These are phyloP conservation scores for Phytophthora tentaculata DNA, from an alignment of 352 stramenopile species.

Conservation along the genomic window DNA sequence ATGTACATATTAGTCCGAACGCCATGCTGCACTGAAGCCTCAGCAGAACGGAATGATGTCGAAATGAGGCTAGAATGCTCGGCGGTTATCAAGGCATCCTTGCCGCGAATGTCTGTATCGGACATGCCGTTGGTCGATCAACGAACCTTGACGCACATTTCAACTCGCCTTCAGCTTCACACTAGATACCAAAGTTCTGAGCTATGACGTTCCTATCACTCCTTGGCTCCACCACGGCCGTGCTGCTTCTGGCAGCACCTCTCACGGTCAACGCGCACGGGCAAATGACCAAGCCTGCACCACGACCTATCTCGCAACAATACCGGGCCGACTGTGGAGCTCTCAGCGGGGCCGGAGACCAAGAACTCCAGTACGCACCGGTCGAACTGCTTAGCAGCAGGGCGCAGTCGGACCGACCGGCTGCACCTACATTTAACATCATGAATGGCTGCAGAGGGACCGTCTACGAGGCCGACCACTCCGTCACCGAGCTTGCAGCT, in stretches of 20 bases:
- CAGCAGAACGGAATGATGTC: too few species aligned
- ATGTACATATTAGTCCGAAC: too few species aligned
- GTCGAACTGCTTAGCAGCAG: conserved; percentile 59
- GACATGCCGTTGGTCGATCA: too few species aligned
- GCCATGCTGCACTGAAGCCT: too few species aligned
- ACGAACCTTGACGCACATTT: too few species aligned
- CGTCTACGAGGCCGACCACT: conserved; percentile 55
- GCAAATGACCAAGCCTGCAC: conserved; percentile 42
- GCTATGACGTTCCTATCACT: conserved; percentile 28
- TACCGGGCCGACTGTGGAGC: conserved; percentile 52
- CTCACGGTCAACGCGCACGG: conserved; percentile 34
- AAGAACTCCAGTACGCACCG: conserved; percentile 59
- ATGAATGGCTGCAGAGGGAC: conserved; percentile 71
- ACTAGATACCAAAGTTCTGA: neutral
- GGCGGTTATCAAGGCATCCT: too few species aligned
- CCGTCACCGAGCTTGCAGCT: conserved; percentile 46
- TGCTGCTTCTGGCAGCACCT: conserved; percentile 9
- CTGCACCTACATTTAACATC: conserved; percentile 58
- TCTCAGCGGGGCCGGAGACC: conserved; percentile 48
- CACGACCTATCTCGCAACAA: conserved; percentile 40
- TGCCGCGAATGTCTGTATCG: too few species aligned
- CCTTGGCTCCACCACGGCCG: neutral
- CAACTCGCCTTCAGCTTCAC: conserved; percentile 6
- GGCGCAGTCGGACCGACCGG: conserved; percentile 50
- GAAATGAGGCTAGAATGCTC: too few species aligned